phyloP scores from a whole-genome alignment of 495 filamentous ascomycete genomes.

The Xylaria castorea region DNA sequence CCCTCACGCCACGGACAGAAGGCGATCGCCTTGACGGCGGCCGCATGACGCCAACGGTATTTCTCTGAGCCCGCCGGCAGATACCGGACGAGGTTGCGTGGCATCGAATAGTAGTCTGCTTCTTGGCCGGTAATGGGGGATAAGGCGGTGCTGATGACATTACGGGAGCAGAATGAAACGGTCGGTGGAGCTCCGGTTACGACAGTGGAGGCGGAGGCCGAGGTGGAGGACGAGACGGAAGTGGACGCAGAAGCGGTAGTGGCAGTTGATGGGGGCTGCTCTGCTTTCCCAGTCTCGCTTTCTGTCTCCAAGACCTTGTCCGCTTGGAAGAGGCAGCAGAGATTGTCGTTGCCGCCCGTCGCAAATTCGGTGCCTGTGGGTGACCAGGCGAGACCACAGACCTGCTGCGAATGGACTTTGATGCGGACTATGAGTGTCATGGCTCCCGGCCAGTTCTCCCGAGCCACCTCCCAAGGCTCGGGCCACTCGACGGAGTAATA shows the following conservation, averaged over 20 bases:
- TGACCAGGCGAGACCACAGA: slow-evolving; percentile 93
- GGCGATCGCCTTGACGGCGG: slow-evolving; percentile 95
- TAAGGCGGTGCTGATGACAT: neutral
- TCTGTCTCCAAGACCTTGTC: slow-evolving; percentile 58
- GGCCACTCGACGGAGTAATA: slow-evolving; percentile 94
- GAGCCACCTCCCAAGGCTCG: slow-evolving; percentile 57
- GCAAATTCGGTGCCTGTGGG: slow-evolving; percentile 77
- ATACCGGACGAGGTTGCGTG: slow-evolving; percentile 32
- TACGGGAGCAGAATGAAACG: neutral
- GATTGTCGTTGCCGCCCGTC: slow-evolving; percentile 91
- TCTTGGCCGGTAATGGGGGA: slow-evolving; percentile 5
- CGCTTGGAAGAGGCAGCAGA: slow-evolving; percentile 80
- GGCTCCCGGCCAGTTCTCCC: slow-evolving; percentile 72
- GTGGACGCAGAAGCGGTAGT: neutral
- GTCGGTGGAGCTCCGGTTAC: neutral
- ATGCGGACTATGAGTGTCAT: slow-evolving; percentile 82
- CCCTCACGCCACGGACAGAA: slow-evolving; percentile 95
- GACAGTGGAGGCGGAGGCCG: neutral
- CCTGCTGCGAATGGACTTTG: slow-evolving; percentile 81
- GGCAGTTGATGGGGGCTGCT: neutral
- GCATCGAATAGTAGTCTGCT: slow-evolving; percentile 26
- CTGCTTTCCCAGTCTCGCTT: neutral
- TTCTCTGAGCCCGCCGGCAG: slow-evolving; percentile 62
- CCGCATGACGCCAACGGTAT: slow-evolving; percentile 78
- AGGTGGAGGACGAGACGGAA: slow-evolving; percentile 2